Percentiles rank a stretch among this genome's conserved stretches.
These are phyloP conservation scores for Daldinia loculata DNA, from an alignment of 495 filamentous ascomycete genomes.

Conservation along the genomic window DNA sequence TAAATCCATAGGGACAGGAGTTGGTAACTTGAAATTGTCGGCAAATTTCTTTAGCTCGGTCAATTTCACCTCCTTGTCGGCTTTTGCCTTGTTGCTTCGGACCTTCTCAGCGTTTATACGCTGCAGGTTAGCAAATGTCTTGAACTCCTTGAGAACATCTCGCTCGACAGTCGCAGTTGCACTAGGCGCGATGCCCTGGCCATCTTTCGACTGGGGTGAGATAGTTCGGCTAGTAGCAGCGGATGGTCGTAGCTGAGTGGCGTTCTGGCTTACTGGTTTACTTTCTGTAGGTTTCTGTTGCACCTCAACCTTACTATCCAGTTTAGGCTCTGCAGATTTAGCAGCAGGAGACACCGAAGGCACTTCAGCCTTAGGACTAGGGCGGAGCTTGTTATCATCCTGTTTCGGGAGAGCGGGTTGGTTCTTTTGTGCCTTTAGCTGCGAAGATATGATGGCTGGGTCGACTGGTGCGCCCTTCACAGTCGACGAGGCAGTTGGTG, in stretches of 20 bases:
- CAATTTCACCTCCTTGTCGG: conserved; percentile 88
- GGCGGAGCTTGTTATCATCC: conserved; percentile 51
- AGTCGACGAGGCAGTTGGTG: conserved; percentile 75
- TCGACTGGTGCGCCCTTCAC: conserved; percentile 79
- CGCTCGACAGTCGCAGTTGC: conserved; percentile 79
- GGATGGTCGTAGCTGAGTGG: conserved; percentile 42
- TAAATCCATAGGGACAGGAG: conserved; percentile 88
- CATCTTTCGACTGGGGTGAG: conserved; percentile 52
- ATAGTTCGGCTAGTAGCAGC: conserved; percentile 50
- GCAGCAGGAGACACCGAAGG: conserved; percentile 42
- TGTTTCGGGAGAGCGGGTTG: conserved; percentile 54
- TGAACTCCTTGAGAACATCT: conserved; percentile 81
- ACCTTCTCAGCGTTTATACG: conserved; percentile 72
- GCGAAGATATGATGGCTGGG: conserved; percentile 82
- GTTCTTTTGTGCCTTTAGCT: conserved; percentile 63
- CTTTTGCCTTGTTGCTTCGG: conserved; percentile 74
- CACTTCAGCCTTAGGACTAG: conserved; percentile 43
- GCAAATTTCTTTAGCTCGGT: conserved; percentile 96
- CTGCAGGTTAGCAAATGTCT: conserved; percentile 71
- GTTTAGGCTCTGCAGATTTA: conserved; percentile 39
- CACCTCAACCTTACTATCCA: conserved; percentile 41
- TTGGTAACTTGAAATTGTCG: conserved; percentile 88
- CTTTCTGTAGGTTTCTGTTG: conserved; percentile 48
- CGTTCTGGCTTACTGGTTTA: conserved; percentile 46
- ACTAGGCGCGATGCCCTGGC: conserved; percentile 58